phyloP scores from a whole-genome alignment of 352 stramenopile genomes.

The Peronosclerospora sorghi region DNA sequence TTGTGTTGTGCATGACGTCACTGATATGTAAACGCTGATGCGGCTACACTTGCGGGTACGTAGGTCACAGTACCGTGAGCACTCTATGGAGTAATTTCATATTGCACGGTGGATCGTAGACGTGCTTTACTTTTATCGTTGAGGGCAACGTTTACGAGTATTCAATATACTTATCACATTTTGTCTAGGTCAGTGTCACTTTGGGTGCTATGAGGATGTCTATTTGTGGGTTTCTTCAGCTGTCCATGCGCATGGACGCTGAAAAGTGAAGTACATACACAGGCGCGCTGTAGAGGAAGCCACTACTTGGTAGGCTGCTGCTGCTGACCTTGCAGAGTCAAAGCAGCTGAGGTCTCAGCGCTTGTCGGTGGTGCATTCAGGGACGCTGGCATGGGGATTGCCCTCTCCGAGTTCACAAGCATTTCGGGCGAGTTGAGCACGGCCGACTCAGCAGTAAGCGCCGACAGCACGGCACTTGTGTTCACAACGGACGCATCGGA shows the following conservation, averaged over 20 bases:
- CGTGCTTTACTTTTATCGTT: too few species aligned
- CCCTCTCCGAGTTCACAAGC: conserved; percentile 34
- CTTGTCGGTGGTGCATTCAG: conserved; percentile 12
- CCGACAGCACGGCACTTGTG: conserved; percentile 16
- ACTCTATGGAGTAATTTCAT: too few species aligned
- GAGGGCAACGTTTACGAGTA: too few species aligned
- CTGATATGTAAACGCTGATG: conserved; percentile 13
- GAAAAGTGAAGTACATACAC: conserved; percentile 19
- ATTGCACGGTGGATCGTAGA: too few species aligned
- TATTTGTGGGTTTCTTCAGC: neutral
- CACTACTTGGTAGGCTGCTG: conserved; percentile 6
- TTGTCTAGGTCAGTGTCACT: too few species aligned
- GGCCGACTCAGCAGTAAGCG: conserved; percentile 14
- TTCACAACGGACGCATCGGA: conserved; percentile 1
- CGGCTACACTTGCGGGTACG: too few species aligned
- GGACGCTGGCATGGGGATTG: conserved; percentile 37
- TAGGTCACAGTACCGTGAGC: too few species aligned
- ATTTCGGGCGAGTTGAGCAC: conserved; percentile 26
- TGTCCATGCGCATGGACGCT: neutral
- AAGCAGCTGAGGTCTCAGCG: conserved; percentile 17
- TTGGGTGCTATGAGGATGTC: neutral
- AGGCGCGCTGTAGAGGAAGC: conserved; percentile 3
- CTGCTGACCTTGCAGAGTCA: conserved; percentile 12
- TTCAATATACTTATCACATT: too few species aligned
- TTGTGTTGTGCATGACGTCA: conserved; percentile 8